phyloP scores from a whole-genome alignment of 306 rosid species.

The Medicago ruthenica region DNA sequence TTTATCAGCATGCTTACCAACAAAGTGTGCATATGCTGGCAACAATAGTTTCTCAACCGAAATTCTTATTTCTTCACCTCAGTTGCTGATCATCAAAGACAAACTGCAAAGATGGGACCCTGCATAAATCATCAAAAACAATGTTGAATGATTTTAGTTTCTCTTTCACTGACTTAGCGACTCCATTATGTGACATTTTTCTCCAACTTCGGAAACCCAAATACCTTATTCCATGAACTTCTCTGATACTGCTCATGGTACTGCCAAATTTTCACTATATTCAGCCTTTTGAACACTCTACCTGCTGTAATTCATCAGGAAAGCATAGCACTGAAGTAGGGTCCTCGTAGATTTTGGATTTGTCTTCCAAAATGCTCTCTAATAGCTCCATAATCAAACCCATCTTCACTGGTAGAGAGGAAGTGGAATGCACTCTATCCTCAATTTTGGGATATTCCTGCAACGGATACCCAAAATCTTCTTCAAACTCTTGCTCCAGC shows the following conservation, averaged over 20 bases:
- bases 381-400: slow-evolving; percentile 66
- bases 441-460: neutral
- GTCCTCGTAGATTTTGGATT: slow-evolving; percentile 63
- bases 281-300: slow-evolving; percentile 55
- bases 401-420: slow-evolving; percentile 70
- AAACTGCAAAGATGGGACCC: slow-evolving; percentile 69
- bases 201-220: too few species aligned
- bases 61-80: slow-evolving; percentile 70
- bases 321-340: slow-evolving; percentile 57
- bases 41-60: slow-evolving; percentile 61
- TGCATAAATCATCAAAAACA: slow-evolving; percentile 72
- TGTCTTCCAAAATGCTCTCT: slow-evolving; percentile 60
- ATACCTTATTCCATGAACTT: too few species aligned
- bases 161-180: too few species aligned
- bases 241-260: too few species aligned
- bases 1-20: slow-evolving; percentile 68
- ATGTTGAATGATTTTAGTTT: slow-evolving; percentile 55
- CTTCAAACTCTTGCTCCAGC: slow-evolving; percentile 82
- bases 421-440: slow-evolving; percentile 35
- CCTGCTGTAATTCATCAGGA: slow-evolving; percentile 68
- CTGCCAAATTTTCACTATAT: too few species aligned
- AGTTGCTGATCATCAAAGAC: slow-evolving; percentile 67
- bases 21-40: slow-evolving; percentile 75
- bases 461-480: slow-evolving; percentile 25
- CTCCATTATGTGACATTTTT: too few species aligned